Base-by-base conservation (phyloP, 805 yeast species). In the Yamadazyma takamatsuzukensis region DNA sequence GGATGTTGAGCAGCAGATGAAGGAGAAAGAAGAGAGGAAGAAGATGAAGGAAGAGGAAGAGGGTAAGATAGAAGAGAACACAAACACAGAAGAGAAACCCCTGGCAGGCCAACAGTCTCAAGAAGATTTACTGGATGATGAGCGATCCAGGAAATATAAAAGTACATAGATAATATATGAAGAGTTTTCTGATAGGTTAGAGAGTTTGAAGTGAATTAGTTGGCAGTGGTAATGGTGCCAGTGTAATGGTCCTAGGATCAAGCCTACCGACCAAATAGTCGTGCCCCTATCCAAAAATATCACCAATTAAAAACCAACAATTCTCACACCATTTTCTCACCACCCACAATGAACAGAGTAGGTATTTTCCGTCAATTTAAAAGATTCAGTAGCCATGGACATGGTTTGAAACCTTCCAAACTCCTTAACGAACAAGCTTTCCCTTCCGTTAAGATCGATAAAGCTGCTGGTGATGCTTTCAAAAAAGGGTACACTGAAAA, bases 401-500 rank as follows among this genome's bases (percentile, higher is more conserved):
- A 60, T 52, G 65, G 64, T 27, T 59, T 61, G 53, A 58, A 51
- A 10, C 58, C 55, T 29, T 67, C 72, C 49, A 64, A 65, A 50
- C 45, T 44, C 46, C 53, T 66, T 44, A 56, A 58, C 42, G 69
- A 65, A 30, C 49, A 50, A 23, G 70, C 72, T 14, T 66, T 51
- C 56, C 44, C 70, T 32, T 37, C 43, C 11, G 46, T 48, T 33
- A 59, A 57, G 40, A 48, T 54, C 42, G 68, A 78, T 61, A 65
- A 74, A 46, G 78, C 73, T 47, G 83, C 83, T 47, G 94, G 87
- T 42, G 74, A 76, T 48, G 86, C 76, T 21, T 87, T 78, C 71
- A 70, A 67, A 54, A 72, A 76, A 49, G 69, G 70, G 32, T 43
- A 71, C 43, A 74, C 76, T 48, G 85, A 81, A 47, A 74, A 84